Evolutionary conservation across 352 stramenopile genomes (phyloP).

Genomic region (Globisporangium emineosum): DNA sequence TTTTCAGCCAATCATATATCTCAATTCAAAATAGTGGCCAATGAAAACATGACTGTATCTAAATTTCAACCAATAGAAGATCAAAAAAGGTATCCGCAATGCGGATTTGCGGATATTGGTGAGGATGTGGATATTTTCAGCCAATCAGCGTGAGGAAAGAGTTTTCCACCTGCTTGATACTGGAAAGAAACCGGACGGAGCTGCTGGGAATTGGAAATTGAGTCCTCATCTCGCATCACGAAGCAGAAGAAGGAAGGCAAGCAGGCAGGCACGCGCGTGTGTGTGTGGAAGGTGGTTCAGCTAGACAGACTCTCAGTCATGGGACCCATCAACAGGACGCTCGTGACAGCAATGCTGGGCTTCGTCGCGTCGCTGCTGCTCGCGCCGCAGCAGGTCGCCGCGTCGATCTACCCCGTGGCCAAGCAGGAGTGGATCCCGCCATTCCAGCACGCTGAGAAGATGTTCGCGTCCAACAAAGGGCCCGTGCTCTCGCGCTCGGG

Average conservation of each 20-base stretch:
- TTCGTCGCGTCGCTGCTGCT: background rate
- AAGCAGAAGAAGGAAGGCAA: background rate
- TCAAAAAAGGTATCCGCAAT: no score
- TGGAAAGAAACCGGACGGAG: constrained; percentile 1
- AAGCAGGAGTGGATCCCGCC: constrained; percentile 74
- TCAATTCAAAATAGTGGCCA: constrained; percentile 11
- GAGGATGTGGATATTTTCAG: constrained; percentile 6
- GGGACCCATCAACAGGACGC: background rate
- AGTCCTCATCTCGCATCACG: background rate
- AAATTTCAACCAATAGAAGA: constrained; percentile 1
- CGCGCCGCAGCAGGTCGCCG: constrained; percentile 8
- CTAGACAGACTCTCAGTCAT: background rate
- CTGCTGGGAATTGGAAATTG: constrained; percentile 1
- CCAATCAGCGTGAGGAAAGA: constrained; percentile 2
- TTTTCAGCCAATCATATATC: constrained; percentile 24
- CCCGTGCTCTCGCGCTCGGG: constrained; percentile 60
- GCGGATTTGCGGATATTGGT: no score
- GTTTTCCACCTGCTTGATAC: background rate
- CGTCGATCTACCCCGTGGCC: constrained; percentile 71
- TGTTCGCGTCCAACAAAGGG: constrained; percentile 74
- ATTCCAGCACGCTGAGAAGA: constrained; percentile 84
- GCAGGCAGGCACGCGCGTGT: background rate
- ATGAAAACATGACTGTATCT: constrained; percentile 3
- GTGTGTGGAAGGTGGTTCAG: background rate
- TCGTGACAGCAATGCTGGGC: background rate